Evolutionary conservation across 1,139 yeast species (phyloP), one percentile per base, ranked within the genome.

Genomic region (Kluyveromyces sp.): DNA sequence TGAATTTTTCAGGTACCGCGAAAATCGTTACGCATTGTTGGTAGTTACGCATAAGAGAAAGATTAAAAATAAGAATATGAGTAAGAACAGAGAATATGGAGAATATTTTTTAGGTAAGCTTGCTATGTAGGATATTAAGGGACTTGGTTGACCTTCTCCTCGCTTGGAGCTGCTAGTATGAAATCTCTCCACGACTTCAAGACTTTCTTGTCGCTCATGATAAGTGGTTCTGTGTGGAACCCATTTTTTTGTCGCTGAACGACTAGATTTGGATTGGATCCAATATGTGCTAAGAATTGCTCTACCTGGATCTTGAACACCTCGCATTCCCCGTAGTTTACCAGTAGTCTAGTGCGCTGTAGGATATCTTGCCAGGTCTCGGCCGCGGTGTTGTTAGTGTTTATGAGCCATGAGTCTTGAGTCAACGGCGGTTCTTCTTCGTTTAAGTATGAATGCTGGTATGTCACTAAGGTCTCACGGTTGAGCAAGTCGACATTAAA

Each of bases 261-360:
- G 7, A 39, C 25, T 21, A 47, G 29, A 7, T 46, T 42, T 10
- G 25, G 29, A 35, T 41, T 34, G 33, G 42, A 43, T 7, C 40
- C 45, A 4, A 46, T 45, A 6, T 39, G 41, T 4, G 39, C 32
- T 8, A 46, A 34, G 21, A 59, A 50, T 10, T 47, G 28, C 26
- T 41, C 33, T 27, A 57, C 57, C 39, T 59, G 59, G 4, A 45
- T 42, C 30, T 46, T 45, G 32, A 58, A 45, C 3, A 58, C 51
- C 41, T 59, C 64, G 15, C 53, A 53, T 8, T 52, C 48, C 7
- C 61, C 62, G 27, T 55, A 55, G 0, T 55, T 52, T 2, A 59
- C 38, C 25, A 50, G 40, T 25, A 59, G 4, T 4, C 51, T 37
- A n/a, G 52, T 47, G 21, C 44, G 31, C 2, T 45, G 36, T 2